Base-by-base conservation (phyloP, 176 grass and related monocot species). In the Chloris gayana region DNA sequence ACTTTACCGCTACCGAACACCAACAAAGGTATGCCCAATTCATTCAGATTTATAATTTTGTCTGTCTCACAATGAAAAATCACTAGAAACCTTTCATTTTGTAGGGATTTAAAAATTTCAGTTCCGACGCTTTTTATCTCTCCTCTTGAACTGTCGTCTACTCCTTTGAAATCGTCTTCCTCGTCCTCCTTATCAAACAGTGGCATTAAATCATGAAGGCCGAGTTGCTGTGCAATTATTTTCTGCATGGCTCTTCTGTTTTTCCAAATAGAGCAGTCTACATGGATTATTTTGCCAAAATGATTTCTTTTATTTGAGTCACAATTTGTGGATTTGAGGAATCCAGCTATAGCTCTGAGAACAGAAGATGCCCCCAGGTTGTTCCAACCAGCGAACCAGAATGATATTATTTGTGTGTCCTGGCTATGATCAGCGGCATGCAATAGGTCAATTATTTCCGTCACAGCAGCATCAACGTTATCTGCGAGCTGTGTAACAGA, bases 61-160 rank as follows among this genome's bases (percentile, higher is more conserved):
- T 49, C 41, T 64, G 9, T 30, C 7, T 59, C 75, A 33, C 32
- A 49, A 9, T 77, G 41, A 34, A 77, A 33, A 77, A 77, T 17
- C 19, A 77, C 0, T 0, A 77, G 1, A 64, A 64, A 77, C 0
- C 4, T 77, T 6, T 49, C 41, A 49, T 46, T 49, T 31, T 2
- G 18, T 0, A 77, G 41, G 49, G 10, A 65, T 7, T 57, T 19
- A 1, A n/a, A 57, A 57, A 57, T 57, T 57, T 3, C 19, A 5
- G 1, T 34, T 65, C 60, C 75, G 4, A 78, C 24, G 62, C 41
- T 78, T 78, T 41, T 1, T 49, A 78, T 17, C 21, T n/a, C 21
- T 57, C 18, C 53, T 57, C 53, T 4, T 21, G 53, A 56, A 21
- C 53, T n/a, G 1, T 56, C 53, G 4, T 57, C 5, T 7, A 57